These are phyloP conservation scores for Conidiobolus incongruus DNA, from an alignment of 371 early-diverging fungal genomes.

Conservation along the genomic window DNA sequence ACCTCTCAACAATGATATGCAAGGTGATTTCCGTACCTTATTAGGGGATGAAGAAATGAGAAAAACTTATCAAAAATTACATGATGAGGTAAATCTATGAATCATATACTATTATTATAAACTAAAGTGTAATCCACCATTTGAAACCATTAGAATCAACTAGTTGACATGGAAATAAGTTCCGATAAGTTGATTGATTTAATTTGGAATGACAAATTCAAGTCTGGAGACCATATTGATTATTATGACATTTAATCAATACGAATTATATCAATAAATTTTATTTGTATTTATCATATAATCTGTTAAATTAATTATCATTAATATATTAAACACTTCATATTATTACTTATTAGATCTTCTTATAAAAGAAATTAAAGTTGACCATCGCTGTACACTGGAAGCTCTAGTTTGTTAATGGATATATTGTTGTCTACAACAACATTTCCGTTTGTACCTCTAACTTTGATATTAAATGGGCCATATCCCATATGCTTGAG, in stretches of 20 bases:
- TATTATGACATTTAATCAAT: conserved; percentile 27
- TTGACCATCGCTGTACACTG: too few species aligned
- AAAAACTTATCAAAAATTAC: conserved; percentile 28
- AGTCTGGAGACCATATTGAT: conserved; percentile 63
- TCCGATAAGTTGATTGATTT: conserved; percentile 31
- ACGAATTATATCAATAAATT: not conserved
- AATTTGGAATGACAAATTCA: conserved; percentile 23
- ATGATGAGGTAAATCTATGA: conserved; percentile 17
- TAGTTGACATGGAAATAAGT: conserved; percentile 49
- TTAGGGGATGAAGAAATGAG: conserved; percentile 46
- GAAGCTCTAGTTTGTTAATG: too few species aligned
- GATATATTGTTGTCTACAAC: too few species aligned
- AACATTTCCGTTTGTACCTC: too few species aligned
- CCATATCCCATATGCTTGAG: too few species aligned
- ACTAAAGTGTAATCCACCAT: conserved; percentile 5
- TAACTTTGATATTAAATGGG: too few species aligned
- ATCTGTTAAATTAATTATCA: too few species aligned
- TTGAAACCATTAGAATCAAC: conserved; percentile 17
- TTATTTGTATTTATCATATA: not conserved
- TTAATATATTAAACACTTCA: too few species aligned
- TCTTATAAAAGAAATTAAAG: too few species aligned
- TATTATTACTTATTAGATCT: too few species aligned
- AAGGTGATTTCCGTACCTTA: conserved; percentile 38
- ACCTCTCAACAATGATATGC: conserved; percentile 78
- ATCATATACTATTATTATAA: not conserved